Evolutionary conservation across 176 grass and related monocot species (phyloP).

Genomic region (Carex pumila): DNA sequence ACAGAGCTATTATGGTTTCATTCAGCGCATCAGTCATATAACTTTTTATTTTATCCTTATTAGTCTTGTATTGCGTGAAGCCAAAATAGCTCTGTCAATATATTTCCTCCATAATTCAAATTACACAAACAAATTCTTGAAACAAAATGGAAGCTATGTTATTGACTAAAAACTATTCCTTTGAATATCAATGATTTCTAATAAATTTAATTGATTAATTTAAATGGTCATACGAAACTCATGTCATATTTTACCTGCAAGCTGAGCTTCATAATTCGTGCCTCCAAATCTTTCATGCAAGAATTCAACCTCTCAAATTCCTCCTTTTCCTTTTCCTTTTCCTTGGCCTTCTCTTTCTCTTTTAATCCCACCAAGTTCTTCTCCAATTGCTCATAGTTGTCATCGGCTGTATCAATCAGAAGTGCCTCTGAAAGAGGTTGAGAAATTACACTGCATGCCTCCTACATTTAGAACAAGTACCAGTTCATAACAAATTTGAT

Average conservation of each 20-base stretch:
- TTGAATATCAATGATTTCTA: not conserved
- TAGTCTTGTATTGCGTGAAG: too few relatives aligned
- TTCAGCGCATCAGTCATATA: too few relatives aligned
- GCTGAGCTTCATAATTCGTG: not conserved
- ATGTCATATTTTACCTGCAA: not conserved
- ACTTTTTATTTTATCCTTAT: too few relatives aligned
- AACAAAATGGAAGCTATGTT: too few relatives aligned
- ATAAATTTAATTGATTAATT: not conserved
- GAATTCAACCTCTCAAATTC: slow-evolving; percentile 12
- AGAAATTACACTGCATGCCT: slow-evolving; percentile 4
- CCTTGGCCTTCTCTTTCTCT: not conserved
- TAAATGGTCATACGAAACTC: not conserved
- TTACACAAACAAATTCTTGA: too few relatives aligned
- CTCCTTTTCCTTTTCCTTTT: slow-evolving; percentile 10
- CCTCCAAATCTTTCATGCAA: slow-evolving; percentile 18
- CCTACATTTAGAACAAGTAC: not conserved
- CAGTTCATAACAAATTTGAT: not conserved
- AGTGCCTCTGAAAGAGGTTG: not conserved
- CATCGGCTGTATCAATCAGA: not conserved
- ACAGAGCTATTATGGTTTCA: too few relatives aligned
- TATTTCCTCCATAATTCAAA: too few relatives aligned
- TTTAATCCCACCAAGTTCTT: not conserved
- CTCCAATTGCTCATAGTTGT: not conserved
- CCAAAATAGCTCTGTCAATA: too few relatives aligned
- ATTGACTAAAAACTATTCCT: too few relatives aligned